Base-by-base conservation (phyloP, 1,284 basidiomycete species). In the Tranzscheliella williamsii region DNA sequence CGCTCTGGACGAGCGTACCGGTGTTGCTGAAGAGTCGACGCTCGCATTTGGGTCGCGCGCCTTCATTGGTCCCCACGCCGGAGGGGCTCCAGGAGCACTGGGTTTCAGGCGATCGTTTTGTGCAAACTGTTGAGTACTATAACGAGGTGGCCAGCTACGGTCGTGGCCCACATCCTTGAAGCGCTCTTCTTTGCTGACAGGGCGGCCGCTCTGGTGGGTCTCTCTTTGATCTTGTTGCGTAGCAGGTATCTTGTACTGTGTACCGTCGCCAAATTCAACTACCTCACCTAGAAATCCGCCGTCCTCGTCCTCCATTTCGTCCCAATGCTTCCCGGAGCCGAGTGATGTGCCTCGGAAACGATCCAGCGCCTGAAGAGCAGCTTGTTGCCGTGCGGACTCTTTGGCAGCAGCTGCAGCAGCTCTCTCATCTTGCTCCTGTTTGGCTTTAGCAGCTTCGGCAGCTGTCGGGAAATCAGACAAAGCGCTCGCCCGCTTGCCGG, bases 181-280 rank as follows among this genome's bases (percentile, higher is more conserved):
- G n/a, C 71, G 63, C 2, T 73, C 70, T 38, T 73, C 71, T 35
- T 73, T 73, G 18, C 48, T 56, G 20, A 73, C 56, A 13, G 61
- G 65, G n/a, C 45, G 48, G 6, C 35, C 51, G 3, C 46, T 52
- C 6, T 46, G 43, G 11, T 20, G 38, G 20, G 31, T 38, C 17
- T 22, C 38, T n/a, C 50, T 40, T 17, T 52, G 54, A 13, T 54
- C 57, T n/a, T 70, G 44, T 29, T 46, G 42, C 27, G 49, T 20
- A n/a, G n/a, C n/a, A 0, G 71, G 56, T 15, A 76, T 67, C 39
- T 74, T 73, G 64, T 76, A 76, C 47, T 74, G 70, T 5, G 63
- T 66, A 33, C 75, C 75, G 30, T 76, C 75, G 23, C 68, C 75
- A 38, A 76, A 76, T 23, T 76, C 72, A 36, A 76, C 70, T 6